Evolutionary conservation across 202 grass and related monocot species (phyloP), one percentile per base, ranked within the genome.

Genomic region (Brachypodium distachyon): DNA sequence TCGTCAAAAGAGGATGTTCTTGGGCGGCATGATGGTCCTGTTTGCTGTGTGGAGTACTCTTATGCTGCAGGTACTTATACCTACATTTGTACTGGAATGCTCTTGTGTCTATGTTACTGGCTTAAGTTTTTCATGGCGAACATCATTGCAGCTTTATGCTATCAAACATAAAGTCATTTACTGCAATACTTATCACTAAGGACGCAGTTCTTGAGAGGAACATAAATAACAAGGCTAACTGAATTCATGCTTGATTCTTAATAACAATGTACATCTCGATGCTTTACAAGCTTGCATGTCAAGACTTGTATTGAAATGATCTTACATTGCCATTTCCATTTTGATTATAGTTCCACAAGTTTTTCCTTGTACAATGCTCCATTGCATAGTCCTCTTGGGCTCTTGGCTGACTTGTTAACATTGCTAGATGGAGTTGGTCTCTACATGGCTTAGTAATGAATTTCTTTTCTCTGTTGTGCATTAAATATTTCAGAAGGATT

Each of bases 31-130:
- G 89, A 89, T 87, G 91, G 80, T 76, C 89, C 92, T 56, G 96
- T 99, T 74, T 92, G 96, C 21, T 99, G 96, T 3, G 77, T 90
- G 58, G 91, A 98, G 72, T 98, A 98, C 70, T 98, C 96, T 64
- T 98, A 92, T 78, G 85, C 91, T 83, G 77, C 96, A 84, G 95
- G 95, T 97, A 84, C 53, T 68, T 65, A 67, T 94, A 84, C 60
- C 54, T 74, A 8, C 13, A 19, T 51, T 72, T 18, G 59, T 67
- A 21, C 57, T 70, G 19, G 40, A 62, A 50, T 72, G 9, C 28
- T 61, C 74, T 54, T 61, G 19, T 1, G 12, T 32, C 55, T 71
- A 51, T 61, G 5, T 60, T 53, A 33, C 51, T 19, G 4, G 53
- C 8, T 67, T 37, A n/a, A 18, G 3, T n/a, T 70, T 55, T 62